phyloP scores from a whole-genome alignment of 345 rosid species.

The Nephelium lappaceum region DNA sequence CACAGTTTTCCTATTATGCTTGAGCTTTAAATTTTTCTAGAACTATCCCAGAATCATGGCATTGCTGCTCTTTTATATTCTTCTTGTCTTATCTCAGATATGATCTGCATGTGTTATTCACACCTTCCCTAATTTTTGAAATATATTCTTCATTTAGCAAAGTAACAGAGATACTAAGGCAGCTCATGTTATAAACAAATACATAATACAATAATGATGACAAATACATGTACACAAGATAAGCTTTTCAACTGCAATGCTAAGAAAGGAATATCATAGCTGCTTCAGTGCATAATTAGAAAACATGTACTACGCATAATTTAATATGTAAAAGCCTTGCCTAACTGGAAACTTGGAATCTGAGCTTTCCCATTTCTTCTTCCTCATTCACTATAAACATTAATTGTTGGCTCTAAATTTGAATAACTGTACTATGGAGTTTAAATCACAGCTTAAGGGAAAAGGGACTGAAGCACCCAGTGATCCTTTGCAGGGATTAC shows the following conservation, averaged over 20 bases:
- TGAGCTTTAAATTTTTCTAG: neutral
- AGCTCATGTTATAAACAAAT: neutral
- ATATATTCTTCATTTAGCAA: neutral
- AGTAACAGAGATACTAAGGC: neutral
- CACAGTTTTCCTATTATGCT: neutral
- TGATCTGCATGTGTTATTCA: neutral
- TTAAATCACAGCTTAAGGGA: neutral
- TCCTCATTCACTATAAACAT: neutral
- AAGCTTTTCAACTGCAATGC: neutral
- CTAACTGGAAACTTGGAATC: neutral
- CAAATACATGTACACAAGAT: neutral
- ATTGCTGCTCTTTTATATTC: neutral
- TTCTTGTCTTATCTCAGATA: neutral
- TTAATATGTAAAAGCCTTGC: neutral
- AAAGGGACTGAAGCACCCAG: too few species aligned
- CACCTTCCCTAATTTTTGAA: neutral
- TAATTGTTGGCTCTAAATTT: too few species aligned
- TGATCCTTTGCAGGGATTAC: slow-evolving; percentile 3
- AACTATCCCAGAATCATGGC: neutral
- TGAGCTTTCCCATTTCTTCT: neutral
- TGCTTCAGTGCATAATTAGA: neutral
- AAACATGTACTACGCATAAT: neutral
- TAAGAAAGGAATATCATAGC: neutral
- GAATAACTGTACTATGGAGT: neutral
- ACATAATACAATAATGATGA: neutral